A percentile compares a stretch with the other conserved stretches of the same genome.
These are phyloP conservation scores for Nicotiana obtusifolia DNA, from an alignment of 257 asterid genomes.

Conservation along the genomic window DNA sequence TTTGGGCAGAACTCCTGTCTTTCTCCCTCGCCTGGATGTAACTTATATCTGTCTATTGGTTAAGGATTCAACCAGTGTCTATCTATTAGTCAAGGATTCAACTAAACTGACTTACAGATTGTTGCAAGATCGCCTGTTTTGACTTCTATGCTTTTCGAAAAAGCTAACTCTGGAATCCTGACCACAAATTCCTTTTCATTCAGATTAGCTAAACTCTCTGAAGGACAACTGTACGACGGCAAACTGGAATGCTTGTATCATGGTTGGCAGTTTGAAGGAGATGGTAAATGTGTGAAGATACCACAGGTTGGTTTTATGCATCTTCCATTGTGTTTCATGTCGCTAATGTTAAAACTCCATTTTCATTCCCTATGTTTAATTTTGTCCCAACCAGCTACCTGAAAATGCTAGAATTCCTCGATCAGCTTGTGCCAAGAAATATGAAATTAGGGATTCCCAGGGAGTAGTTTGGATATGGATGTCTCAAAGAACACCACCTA, in stretches of 20 bases:
- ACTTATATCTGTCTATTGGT: neutral
- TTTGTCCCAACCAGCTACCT: conserved; percentile 44
- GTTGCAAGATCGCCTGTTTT: too few relatives aligned
- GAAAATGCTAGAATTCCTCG: conserved; percentile 69
- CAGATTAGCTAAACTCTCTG: conserved; percentile 93
- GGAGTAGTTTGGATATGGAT: conserved; percentile 98
- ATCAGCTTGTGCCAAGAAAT: conserved; percentile 72
- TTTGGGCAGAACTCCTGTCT: neutral
- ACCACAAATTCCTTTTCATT: neutral
- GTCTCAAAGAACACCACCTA: conserved; percentile 67
- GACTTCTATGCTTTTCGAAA: neutral
- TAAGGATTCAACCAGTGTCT: neutral
- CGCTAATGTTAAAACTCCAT: neutral
- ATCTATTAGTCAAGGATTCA: neutral
- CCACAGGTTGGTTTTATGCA: conserved; percentile 65
- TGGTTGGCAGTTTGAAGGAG: conserved; percentile 93
- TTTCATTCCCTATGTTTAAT: neutral
- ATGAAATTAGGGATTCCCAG: conserved; percentile 71
- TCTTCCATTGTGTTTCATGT: neutral
- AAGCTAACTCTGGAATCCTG: neutral
- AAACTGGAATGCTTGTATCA: conserved; percentile 85
- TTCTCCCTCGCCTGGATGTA: neutral
- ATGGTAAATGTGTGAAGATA: conserved; percentile 82
- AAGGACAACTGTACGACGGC: conserved; percentile 81
- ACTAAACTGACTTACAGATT: neutral